Evolutionary conservation across 768 basidiomycete species (phyloP).

Genomic region (Hydnomerulius pinastri): DNA sequence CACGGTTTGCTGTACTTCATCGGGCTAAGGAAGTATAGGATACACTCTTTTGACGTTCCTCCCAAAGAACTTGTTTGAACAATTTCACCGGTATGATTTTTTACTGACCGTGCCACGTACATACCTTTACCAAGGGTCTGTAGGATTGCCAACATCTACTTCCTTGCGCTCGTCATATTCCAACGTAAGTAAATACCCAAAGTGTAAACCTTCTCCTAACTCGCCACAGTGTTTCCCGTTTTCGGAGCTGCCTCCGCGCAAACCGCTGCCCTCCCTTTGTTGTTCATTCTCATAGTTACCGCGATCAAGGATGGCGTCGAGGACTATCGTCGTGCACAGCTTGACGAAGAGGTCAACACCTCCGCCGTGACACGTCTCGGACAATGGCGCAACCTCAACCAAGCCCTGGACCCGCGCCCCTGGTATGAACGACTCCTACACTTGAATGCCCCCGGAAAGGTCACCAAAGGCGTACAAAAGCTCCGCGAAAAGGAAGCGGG

Average conservation of each 20-base stretch:
- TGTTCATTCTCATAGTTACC: slow-evolving; percentile 86
- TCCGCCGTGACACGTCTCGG: slow-evolving; percentile 89
- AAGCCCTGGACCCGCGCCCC: slow-evolving; percentile 70
- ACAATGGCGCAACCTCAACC: slow-evolving; percentile 90
- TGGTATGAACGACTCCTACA: slow-evolving; percentile 78
- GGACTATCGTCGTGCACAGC: slow-evolving; percentile 84
- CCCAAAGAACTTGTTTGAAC: slow-evolving; percentile 93
- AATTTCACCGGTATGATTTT: slow-evolving; percentile 78
- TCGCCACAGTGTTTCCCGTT: slow-evolving; percentile 71
- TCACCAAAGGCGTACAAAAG: slow-evolving; percentile 84
- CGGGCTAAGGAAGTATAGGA: slow-evolving; percentile 46
- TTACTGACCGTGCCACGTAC: background rate
- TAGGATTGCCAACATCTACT: slow-evolving; percentile 92
- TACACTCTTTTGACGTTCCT: slow-evolving; percentile 90
- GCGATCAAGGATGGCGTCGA: slow-evolving; percentile 96
- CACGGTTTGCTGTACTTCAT: background rate
- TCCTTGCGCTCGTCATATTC: slow-evolving; percentile 77
- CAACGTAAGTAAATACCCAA: slow-evolving; percentile 52
- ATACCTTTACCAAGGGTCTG: slow-evolving; percentile 1
- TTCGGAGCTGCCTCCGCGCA: slow-evolving; percentile 88
- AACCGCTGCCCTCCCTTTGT: slow-evolving; percentile 80
- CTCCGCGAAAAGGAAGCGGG: slow-evolving; percentile 80
- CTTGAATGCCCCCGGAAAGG: slow-evolving; percentile 67
- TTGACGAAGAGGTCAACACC: slow-evolving; percentile 95
- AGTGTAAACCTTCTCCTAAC: slow-evolving; percentile 11